Evolutionary conservation across 179 eudicot genomes (phyloP).

Genomic region (Silene coronaria): DNA sequence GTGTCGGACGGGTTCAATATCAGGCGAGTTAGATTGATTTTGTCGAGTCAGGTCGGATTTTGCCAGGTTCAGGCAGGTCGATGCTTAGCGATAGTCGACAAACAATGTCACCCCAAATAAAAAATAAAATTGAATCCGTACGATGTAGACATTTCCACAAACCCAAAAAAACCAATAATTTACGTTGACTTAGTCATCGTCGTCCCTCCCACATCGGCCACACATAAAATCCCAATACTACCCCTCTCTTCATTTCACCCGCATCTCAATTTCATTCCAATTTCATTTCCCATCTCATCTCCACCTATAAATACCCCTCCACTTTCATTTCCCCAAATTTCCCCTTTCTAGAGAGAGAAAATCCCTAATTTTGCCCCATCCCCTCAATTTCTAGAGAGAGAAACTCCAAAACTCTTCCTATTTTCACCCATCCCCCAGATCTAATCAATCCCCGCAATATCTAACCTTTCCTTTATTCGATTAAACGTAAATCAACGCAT

Average conservation of each 20-base stretch:
- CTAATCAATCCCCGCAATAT: not conserved
- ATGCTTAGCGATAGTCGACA: not conserved
- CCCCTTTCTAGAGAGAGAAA: slow-evolving; percentile 32
- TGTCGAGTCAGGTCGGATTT: too few species aligned
- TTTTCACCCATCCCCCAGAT: not conserved
- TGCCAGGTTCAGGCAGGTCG: too few species aligned
- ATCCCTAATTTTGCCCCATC: too few species aligned
- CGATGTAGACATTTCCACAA: too few species aligned
- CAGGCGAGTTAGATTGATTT: too few species aligned
- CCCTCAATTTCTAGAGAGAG: slow-evolving; percentile 13
- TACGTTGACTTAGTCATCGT: slow-evolving; percentile 39
- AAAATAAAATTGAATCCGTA: too few species aligned
- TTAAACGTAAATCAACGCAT: too few species aligned
- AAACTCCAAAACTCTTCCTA: slow-evolving; percentile 11
- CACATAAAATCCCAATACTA: slow-evolving; percentile 10
- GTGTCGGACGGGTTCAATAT: too few species aligned
- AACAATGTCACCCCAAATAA: too few species aligned
- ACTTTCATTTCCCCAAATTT: slow-evolving; percentile 23
- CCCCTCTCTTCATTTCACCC: slow-evolving; percentile 14
- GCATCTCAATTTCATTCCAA: slow-evolving; percentile 24
- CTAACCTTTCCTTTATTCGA: too few species aligned
- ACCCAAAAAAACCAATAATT: not conserved
- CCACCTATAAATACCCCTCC: slow-evolving; percentile 21
- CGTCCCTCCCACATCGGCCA: too few species aligned
- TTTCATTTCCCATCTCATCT: not conserved